Percentiles rank a stretch among this genome's conserved stretches.
Evolutionary conservation across 805 yeast species (phyloP).

Genomic region (Dipodascus geniculatus): DNA sequence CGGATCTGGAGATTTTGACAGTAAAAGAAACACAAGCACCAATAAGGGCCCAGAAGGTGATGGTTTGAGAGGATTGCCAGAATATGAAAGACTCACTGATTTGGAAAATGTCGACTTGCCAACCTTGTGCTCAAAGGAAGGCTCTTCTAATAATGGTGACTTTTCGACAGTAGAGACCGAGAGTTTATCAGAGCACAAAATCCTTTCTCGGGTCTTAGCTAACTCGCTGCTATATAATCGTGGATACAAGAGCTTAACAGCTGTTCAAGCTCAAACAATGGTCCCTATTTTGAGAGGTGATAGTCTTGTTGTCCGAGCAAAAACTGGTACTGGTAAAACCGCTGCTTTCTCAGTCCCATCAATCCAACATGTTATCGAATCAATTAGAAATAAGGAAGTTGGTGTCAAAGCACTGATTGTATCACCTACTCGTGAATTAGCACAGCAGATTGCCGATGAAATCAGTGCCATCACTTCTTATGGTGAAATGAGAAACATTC

Average conservation of each 20-base stretch:
- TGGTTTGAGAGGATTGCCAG: conserved; percentile 21
- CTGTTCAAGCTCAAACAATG: conserved; percentile 28
- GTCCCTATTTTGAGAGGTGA: conserved; percentile 62
- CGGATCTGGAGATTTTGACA: conserved; percentile 4
- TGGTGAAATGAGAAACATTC: conserved; percentile 24
- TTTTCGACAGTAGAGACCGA: conserved; percentile 20
- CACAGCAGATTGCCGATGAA: conserved; percentile 66
- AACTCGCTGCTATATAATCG: conserved; percentile 24
- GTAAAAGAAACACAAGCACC: conserved; percentile 5
- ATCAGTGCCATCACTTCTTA: conserved; percentile 34
- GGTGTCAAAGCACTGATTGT: conserved; percentile 53
- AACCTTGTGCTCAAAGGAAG: conserved; percentile 14
- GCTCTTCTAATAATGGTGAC: conserved; percentile 8
- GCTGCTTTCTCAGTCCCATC: conserved; percentile 79
- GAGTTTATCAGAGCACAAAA: conserved; percentile 16
- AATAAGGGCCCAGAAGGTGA: conserved; percentile 16
- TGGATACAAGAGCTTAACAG: conserved; percentile 23
- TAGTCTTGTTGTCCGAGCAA: conserved; percentile 78
- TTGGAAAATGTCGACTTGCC: conserved; percentile 16
- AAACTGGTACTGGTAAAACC: conserved; percentile 94
- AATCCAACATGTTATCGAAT: conserved; percentile 41
- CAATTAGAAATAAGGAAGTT: conserved; percentile 24
- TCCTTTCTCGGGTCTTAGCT: conserved; percentile 22
- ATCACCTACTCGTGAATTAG: conserved; percentile 88
- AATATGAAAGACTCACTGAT: conserved; percentile 19